Base-by-base conservation (phyloP, 2,329 filamentous ascomycete genomes). In the Ophiostoma piceae region DNA sequence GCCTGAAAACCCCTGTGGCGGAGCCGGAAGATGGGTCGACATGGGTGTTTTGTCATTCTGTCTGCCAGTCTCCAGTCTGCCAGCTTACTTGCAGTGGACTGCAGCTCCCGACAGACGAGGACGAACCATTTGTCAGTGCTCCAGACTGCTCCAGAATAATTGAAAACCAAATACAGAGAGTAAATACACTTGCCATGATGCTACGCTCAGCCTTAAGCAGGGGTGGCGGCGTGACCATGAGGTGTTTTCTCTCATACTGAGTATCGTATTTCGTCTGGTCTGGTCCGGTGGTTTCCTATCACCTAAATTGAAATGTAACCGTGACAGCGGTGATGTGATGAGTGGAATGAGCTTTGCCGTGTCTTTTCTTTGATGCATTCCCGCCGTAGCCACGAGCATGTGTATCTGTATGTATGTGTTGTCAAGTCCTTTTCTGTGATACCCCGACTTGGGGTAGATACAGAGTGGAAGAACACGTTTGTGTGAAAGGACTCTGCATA, bases 141-240 rank as follows among this genome's bases (percentile, higher is more conserved):
- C 26, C 5, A 29, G 57, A 26, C 51, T 26, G 22, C 14, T 14
- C n/a, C 51, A 57, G n/a, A 57, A 57, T 47, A 47, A 8, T 47
- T 16, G 43, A 16, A 47, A 7, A n/a, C n/a, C 16, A 47, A n/a
- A 6, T 22, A 26, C 8, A 26, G n/a, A 57, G 9, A 26, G 16
- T 43, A 47, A 19, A 47, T 19, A 47, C 43, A 47, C 43, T 47
- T 47, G 43, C 43, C 43, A 47, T 16, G 19, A 47, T 47, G 19
- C 43, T 47, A 47, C 51, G 51, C 22, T 64, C 60, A 64, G 60
- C 60, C 60, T 64, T 64, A 64, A 64, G 57, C 60, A 64, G 32
- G 60, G 29, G 32, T 64, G 60, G 14, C 60, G 32, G 60, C 60
- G 60, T 64, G 60, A 64, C 32, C 60, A 64, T 9, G 60, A 64